Conservation (phyloP, 805 yeast genomes). For the Wickerhamiella vanderwaltii region DNA sequence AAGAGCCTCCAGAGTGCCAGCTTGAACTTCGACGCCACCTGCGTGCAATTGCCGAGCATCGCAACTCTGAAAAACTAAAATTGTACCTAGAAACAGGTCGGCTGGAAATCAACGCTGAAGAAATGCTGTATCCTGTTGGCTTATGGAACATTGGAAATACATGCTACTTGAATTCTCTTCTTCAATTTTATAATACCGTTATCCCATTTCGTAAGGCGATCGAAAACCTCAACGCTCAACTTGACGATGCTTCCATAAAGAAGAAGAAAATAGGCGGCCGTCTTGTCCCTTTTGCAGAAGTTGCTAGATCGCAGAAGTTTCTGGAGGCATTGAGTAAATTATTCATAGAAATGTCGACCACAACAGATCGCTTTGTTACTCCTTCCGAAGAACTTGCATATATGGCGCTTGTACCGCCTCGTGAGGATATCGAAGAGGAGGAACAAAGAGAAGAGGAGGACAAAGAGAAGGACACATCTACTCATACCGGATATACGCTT, state of each 20-base stretch:
- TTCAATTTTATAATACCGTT: constrained; percentile 82
- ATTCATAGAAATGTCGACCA: constrained; percentile 56
- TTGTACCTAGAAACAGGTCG: constrained; percentile 49
- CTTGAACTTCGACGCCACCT: constrained; percentile 47
- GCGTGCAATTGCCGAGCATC: constrained; percentile 40
- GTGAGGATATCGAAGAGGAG: constrained; percentile 19
- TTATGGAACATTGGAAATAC: constrained; percentile 92
- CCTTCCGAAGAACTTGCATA: constrained; percentile 81
- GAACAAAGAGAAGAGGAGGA: neutral
- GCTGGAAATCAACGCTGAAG: constrained; percentile 29
- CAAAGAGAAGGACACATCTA: no score
- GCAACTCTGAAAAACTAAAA: constrained; percentile 43
- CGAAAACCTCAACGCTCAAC: constrained; percentile 36
- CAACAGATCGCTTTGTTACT: constrained; percentile 50
- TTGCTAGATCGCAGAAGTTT: constrained; percentile 71
- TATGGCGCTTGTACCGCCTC: constrained; percentile 48
- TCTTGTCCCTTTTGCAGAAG: constrained; percentile 62
- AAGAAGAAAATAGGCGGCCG: constrained; percentile 80
- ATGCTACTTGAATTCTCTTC: constrained; percentile 79
- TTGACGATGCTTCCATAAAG: constrained; percentile 26
- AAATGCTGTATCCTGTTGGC: constrained; percentile 61
- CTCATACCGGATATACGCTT: no score
- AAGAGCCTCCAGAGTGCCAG: constrained; percentile 38
- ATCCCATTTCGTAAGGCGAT: constrained; percentile 65
- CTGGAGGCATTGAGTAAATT: constrained; percentile 57